phyloP scores from a whole-genome alignment of 2,329 filamentous ascomycete species.

The Cryoendolithus antarcticus region DNA sequence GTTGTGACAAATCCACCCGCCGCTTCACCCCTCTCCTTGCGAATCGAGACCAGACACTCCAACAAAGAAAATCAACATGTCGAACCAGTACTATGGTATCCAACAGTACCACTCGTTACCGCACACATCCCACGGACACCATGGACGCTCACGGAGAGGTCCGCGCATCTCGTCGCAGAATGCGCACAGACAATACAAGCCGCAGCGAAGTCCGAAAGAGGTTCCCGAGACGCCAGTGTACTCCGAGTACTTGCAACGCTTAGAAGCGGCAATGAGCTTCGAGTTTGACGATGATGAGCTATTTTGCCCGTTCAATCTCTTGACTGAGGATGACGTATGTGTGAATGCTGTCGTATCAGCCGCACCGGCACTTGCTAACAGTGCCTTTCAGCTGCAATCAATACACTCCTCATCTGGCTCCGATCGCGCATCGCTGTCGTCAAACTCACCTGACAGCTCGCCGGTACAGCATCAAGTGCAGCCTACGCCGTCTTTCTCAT shows the following conservation, averaged over 20 bases:
- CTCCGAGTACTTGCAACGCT: constrained; percentile 69
- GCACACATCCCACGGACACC: constrained; percentile 57
- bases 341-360: constrained; percentile 6
- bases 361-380: constrained; percentile 20
- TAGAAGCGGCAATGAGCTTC: constrained; percentile 85
- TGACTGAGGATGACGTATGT: constrained; percentile 85
- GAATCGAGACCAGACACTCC: neutral
- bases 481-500: constrained; percentile 57
- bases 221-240: constrained; percentile 65
- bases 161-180: constrained; percentile 75
- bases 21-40: no score
- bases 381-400: constrained; percentile 58
- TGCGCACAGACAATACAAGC: constrained; percentile 65
- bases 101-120: constrained; percentile 39
- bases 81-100: constrained; percentile 37
- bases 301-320: constrained; percentile 75
- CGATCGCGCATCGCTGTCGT: constrained; percentile 88
- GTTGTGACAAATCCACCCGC: no score
- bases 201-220: constrained; percentile 77
- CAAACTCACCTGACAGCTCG: constrained; percentile 83
- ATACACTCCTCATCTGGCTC: constrained; percentile 73
- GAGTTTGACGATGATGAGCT: constrained; percentile 93
- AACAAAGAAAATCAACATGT: constrained; percentile 25
- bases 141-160: constrained; percentile 74
- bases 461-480: constrained; percentile 74